Evolutionary conservation across 805 yeast species (phyloP).

Genomic region (Pichia ethanolica): DNA sequence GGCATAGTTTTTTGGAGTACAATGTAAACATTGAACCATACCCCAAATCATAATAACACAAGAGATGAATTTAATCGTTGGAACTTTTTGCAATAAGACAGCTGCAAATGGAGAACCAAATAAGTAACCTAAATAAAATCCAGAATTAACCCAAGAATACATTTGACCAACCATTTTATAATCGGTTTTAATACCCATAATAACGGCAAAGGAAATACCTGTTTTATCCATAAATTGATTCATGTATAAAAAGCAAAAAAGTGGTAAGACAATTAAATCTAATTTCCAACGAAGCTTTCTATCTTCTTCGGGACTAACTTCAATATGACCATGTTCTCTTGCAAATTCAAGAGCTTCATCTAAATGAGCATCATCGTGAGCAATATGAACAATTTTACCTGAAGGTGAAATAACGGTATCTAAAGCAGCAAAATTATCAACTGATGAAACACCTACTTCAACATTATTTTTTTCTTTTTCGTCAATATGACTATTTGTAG

Average conservation of each 20-base stretch:
- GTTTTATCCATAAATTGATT: constrained; percentile 34
- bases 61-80: constrained; percentile 26
- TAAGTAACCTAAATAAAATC: constrained; percentile 36
- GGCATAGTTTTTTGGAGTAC: constrained; percentile 26
- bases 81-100: constrained; percentile 29
- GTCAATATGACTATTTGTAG: background rate
- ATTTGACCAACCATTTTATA: constrained; percentile 35
- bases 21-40: constrained; percentile 22
- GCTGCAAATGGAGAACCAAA: constrained; percentile 1
- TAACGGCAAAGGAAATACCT: constrained; percentile 37
- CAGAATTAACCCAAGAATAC: constrained; percentile 40
- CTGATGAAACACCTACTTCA: background rate
- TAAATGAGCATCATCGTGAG: constrained; percentile 10
- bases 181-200: constrained; percentile 37
- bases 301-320: constrained; percentile 5
- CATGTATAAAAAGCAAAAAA: constrained; percentile 24
- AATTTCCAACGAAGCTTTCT: constrained; percentile 22
- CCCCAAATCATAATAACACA: constrained; percentile 29
- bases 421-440: constrained; percentile 4
- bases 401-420: constrained; percentile 11
- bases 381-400: constrained; percentile 11
- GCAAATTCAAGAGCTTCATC: constrained; percentile 11
- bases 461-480: background rate
- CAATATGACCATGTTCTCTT: constrained; percentile 8
- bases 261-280: constrained; percentile 29